Evolutionary conservation across 225 moss, liverwort and hornwort species (phyloP), one percentile per base, ranked within the genome.

Genomic region (Sphagnum tenellum): DNA sequence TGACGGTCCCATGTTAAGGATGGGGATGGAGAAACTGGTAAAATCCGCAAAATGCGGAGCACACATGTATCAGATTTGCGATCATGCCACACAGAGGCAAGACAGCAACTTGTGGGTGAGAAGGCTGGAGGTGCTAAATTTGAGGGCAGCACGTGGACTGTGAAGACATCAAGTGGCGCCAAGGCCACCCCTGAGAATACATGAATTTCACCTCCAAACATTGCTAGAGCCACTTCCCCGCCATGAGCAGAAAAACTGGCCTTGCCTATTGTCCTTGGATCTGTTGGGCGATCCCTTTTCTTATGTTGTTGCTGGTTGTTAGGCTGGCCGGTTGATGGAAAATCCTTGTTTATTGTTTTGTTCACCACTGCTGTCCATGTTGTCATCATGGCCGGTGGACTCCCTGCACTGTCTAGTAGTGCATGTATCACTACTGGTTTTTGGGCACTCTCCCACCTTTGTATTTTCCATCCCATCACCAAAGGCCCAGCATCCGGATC

Each of bases 91-190:
- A 82, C 90, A 62, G 88, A 81, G 62, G 89, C 98, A 64, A 93
- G 71, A 73, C 98, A 98, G 73, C 93, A 93, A 74, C 98, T 79
- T 49, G 87, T 90, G 52, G 98, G 90, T 50, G 98, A 98, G 74
- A 98, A 98, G 60, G 98, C 86, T 75, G 92, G 85, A 61, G 75
- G 76, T 9, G 90, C 86, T 61, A 93, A 78, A 64, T 83, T 83
- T 48, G 49, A 47, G 44, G 80, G 71, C 51, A 72, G 73, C 58
- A 80, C 74, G 71, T 72, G 78, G 14, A 98, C 90, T 57, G 73
- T 14, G 66, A 93, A 90, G 60, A 70, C 84, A 73, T 93, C 93
- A 50, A 89, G 75, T 14, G 84, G 87, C 46, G 66, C 82, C 66
- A 86, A 3, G 70, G 66, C 84, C 74, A 62, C 64, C 73, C 83